Conservation (phyloP, 2,329 filamentous ascomycete species). For the Fusarium subglutinans region DNA sequence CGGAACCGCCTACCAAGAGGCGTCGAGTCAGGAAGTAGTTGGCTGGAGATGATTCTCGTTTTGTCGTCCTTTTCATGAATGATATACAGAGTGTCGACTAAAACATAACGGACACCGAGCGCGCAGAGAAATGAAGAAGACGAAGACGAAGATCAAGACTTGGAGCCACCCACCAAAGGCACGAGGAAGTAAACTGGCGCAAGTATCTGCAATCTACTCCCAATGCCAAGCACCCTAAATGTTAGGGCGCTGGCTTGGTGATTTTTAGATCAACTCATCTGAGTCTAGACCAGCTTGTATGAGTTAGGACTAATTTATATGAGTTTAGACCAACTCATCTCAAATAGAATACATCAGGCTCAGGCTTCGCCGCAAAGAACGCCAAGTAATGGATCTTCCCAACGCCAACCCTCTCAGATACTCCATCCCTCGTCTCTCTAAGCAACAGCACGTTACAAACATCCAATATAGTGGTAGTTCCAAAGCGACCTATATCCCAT, state of each 20-base stretch:
- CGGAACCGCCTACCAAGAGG: neutral
- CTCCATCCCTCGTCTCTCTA: neutral
- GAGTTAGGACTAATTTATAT: neutral
- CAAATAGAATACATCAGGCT: neutral
- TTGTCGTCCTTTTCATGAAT: slow-evolving; percentile 12
- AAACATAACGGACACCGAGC: slow-evolving; percentile 10
- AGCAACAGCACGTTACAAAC: slow-evolving; percentile 13
- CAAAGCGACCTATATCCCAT: slow-evolving; percentile 16
- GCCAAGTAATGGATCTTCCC: slow-evolving; percentile 4
- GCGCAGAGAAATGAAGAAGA: too few relatives aligned
- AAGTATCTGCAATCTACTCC: neutral
- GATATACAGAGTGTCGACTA: slow-evolving; percentile 21
- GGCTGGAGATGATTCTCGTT: neutral
- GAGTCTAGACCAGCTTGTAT: too few relatives aligned
- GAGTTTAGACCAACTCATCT: neutral
- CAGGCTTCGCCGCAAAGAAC: neutral
- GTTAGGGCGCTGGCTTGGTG: neutral
- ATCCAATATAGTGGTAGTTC: neutral
- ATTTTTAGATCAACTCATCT: neutral
- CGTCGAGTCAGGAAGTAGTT: neutral
- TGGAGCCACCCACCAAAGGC: too few relatives aligned
- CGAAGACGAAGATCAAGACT: too few relatives aligned
- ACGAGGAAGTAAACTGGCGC: too few relatives aligned
- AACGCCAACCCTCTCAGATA: slow-evolving; percentile 10
- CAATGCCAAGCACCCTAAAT: neutral